phyloP scores from a whole-genome alignment of 2,329 filamentous ascomycete genomes.

The Pseudocercospora cruenta region DNA sequence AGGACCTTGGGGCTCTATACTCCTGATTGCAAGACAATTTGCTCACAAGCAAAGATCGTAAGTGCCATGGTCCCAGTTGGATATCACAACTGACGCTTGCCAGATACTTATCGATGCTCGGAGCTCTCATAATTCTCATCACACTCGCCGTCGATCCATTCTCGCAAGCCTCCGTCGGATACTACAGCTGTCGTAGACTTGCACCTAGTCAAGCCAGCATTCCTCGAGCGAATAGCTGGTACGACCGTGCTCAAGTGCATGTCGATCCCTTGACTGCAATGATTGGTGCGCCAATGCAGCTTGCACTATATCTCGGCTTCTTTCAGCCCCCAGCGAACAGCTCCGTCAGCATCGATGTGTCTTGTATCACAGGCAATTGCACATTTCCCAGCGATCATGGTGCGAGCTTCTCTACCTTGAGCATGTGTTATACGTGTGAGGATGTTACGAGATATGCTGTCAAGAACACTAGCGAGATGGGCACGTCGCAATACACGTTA shows the following conservation, averaged over 20 bases:
- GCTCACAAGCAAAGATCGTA: not conserved
- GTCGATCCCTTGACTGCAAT: not conserved
- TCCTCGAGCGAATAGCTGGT: not conserved
- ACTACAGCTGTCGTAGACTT: not conserved
- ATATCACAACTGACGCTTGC: not conserved
- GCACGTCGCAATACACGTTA: too few species aligned
- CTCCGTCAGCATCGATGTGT: not conserved
- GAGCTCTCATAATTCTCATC: not conserved
- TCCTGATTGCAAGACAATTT: not conserved
- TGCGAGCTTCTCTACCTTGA: not conserved
- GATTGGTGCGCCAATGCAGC: not conserved
- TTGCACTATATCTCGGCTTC: not conserved
- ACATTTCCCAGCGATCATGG: not conserved
- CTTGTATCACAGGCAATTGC: not conserved
- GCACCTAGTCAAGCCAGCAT: not conserved
- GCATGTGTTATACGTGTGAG: not conserved
- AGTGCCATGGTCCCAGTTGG: too few species aligned
- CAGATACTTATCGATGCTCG: not conserved
- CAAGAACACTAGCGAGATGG: too few species aligned
- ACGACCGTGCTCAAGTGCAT: not conserved
- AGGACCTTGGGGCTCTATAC: slow-evolving; percentile 1
- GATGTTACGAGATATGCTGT: not conserved
- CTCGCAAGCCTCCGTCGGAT: not conserved
- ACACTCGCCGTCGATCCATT: not conserved
- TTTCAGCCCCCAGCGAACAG: not conserved